Conservation (phyloP, 768 basidiomycete genomes). For the Tylopilus intermedius region DNA sequence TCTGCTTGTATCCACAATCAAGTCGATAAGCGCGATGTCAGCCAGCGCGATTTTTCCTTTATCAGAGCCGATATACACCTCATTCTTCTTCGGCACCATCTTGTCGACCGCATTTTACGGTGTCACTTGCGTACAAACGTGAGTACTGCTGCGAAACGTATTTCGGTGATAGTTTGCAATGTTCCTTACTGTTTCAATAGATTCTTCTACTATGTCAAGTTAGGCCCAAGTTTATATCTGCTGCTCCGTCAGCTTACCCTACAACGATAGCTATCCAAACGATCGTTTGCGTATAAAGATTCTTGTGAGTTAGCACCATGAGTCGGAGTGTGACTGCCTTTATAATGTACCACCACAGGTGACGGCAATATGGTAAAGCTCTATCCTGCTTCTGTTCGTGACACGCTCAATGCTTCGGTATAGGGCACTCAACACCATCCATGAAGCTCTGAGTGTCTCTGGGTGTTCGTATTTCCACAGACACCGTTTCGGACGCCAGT, state of each 20-base stretch:
- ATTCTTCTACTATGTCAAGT: slow-evolving; percentile 11
- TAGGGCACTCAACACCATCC: not conserved
- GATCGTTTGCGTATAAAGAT: slow-evolving; percentile 2
- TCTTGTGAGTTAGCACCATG: not conserved
- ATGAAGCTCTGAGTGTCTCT: slow-evolving; percentile 5
- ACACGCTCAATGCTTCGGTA: not conserved
- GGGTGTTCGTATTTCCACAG: slow-evolving; percentile 4
- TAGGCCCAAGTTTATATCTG: not conserved
- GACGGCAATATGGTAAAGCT: not conserved
- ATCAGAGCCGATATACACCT: not conserved
- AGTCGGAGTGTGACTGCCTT: not conserved
- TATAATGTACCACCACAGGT: not conserved
- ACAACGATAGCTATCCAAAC: not conserved
- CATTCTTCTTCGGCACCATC: not conserved
- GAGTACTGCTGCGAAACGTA: not conserved
- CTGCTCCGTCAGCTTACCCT: not conserved
- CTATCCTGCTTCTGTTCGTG: not conserved
- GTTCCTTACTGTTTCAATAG: not conserved
- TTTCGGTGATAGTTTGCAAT: too few species aligned
- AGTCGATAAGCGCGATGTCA: not conserved
- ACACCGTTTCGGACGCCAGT: not conserved
- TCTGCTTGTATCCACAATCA: not conserved
- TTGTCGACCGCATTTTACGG: slow-evolving; percentile 2
- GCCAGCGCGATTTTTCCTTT: not conserved
- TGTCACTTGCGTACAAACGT: slow-evolving; percentile 9